Base-by-base conservation (phyloP, 2,329 filamentous ascomycete species). In the Fusarium sambucinum region DNA sequence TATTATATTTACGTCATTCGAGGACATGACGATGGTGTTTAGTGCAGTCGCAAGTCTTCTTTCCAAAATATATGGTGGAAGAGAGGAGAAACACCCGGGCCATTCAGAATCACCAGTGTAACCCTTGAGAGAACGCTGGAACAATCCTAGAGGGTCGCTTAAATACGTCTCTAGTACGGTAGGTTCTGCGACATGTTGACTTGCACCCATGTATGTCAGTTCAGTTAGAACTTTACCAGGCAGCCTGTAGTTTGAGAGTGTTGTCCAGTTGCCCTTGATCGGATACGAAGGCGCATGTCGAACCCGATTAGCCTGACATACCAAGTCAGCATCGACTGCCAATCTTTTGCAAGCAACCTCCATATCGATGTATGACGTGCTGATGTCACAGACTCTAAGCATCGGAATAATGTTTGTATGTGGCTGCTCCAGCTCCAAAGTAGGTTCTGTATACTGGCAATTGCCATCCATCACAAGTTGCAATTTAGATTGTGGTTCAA, bases 361-460 rank as follows among this genome's bases (percentile, higher is more conserved):
- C 16, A 64, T 51, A 3, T 64, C 61, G 6, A 64, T 19, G 2
- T 64, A 64, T 3, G 61, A 44, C 0, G 46, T 58, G 3, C 52
- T 52, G 3, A 57, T 17, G 0, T 47, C 33, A 16, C 58, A 30
- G 29, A 30, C 29, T 30, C 29, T 30, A 3, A 30, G 29, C 29
- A 12, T 30, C 11, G 29, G 1, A 12, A 10, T 30, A 30, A 11
- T 10, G 11, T 30, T 12, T 12, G 29, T 11, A 30, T 30, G 5
- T 25, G 7, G 25, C 7, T 25, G 25, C 25, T 25, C 25, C 25
- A 25, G 25, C 4, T 7, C 25, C n/a, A n/a, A n/a, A n/a, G n/a
- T n/a, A 25, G 25, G 25, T 7, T 25, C 7, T 25, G 10, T 30
- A 30, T 30, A 4, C 29, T 4, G 3, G 5, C 60, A 63, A 32